Evolutionary conservation across 208 protist species (phyloP).

Genomic region (Leishmania arabica): DNA sequence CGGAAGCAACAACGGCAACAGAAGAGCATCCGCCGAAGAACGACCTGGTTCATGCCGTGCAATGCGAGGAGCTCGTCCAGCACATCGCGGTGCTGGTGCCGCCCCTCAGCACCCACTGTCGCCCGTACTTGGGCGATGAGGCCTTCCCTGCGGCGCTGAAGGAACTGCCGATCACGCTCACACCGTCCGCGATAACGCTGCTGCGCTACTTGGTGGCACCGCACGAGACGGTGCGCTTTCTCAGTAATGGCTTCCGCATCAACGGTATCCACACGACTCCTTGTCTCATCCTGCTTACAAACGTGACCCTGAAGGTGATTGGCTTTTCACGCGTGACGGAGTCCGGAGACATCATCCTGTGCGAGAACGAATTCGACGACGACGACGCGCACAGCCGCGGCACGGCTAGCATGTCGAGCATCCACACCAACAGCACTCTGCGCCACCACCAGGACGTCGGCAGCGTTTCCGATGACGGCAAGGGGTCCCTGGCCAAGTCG

Average conservation of each 20-base stretch:
- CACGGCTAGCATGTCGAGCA: conserved; percentile 9
- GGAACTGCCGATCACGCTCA: conserved; percentile 48
- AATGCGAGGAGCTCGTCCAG: conserved; percentile 68
- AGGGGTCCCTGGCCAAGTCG: conserved; percentile 4
- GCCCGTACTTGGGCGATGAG: conserved; percentile 45
- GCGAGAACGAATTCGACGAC: conserved; percentile 37
- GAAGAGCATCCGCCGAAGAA: conserved; percentile 21
- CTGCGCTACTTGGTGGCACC: conserved; percentile 74
- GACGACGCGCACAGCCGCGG: conserved; percentile 11
- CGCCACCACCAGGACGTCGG: not conserved
- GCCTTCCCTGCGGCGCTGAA: conserved; percentile 40
- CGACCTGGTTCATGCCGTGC: conserved; percentile 41
- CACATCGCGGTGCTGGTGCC: conserved; percentile 67
- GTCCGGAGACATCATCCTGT: conserved; percentile 85
- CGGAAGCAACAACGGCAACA: not conserved
- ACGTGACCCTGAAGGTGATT: conserved; percentile 65
- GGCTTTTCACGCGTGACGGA: conserved; percentile 76
- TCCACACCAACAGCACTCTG: conserved; percentile 7
- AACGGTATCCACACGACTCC: conserved; percentile 85
- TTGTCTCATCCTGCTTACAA: conserved; percentile 83
- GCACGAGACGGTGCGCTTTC: conserved; percentile 75
- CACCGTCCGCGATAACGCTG: conserved; percentile 65
- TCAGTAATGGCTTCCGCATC: conserved; percentile 90
- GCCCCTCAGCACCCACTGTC: conserved; percentile 58
- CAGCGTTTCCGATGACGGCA: not conserved